phyloP scores from a whole-genome alignment of 2,329 filamentous ascomycete species.

The Botryotinia calthae region DNA sequence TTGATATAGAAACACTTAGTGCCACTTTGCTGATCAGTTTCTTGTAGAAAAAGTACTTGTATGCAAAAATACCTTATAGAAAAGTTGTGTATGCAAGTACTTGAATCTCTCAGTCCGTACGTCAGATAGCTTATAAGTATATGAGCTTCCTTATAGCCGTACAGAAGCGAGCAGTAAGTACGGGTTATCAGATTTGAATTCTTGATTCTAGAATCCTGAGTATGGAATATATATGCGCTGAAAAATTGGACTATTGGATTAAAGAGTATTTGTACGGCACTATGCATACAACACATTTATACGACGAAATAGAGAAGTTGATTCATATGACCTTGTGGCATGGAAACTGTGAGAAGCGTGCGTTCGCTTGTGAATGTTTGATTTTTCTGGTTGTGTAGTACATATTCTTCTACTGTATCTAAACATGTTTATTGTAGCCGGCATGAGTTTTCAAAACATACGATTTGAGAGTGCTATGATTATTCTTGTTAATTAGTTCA shows the following conservation, averaged over 20 bases:
- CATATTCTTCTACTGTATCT: not conserved
- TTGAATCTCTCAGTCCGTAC: not conserved
- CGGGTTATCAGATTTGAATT: not conserved
- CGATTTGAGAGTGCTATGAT: too few species aligned
- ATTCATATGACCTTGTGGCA: not conserved
- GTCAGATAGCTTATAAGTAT: fast-evolving
- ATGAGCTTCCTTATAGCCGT: not conserved
- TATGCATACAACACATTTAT: not conserved
- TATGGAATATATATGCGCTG: not conserved
- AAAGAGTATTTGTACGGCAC: too few species aligned
- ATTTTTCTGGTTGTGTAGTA: not conserved
- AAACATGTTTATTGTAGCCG: not conserved
- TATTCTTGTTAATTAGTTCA: not conserved
- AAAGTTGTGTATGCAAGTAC: not conserved
- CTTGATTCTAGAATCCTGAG: not conserved
- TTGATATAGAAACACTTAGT: not conserved
- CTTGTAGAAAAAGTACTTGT: not conserved
- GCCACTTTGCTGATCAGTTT: too few species aligned
- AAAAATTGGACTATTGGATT: not conserved
- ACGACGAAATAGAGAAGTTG: not conserved
- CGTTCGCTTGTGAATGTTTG: not conserved
- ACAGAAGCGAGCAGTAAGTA: not conserved
- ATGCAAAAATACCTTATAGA: not conserved
- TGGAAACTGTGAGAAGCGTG: not conserved
- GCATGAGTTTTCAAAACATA: not conserved